Percentiles rank a stretch among this genome's conserved stretches.
Conservation (phyloP, 495 filamentous ascomycete genomes). For the Beverwykella pulmonaria region DNA sequence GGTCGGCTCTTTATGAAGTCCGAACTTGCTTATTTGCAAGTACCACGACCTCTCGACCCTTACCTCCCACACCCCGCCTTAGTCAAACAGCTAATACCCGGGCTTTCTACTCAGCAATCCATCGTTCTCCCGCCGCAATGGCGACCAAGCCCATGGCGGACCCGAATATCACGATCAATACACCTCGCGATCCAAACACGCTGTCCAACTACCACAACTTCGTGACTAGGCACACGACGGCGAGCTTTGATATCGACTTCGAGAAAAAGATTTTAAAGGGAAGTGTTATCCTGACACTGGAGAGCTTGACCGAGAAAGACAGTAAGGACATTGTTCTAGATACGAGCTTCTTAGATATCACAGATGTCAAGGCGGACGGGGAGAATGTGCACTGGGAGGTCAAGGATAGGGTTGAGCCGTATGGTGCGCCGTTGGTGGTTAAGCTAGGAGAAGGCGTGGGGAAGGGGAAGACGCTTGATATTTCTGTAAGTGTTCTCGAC, state of each 20-base stretch:
- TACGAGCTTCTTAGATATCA: conserved; percentile 76
- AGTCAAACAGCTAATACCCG: background rate
- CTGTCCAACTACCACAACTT: conserved; percentile 88
- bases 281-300: conserved; percentile 71
- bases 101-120: conserved; percentile 14
- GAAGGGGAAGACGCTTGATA: conserved; percentile 63
- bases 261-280: conserved; percentile 71
- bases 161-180: conserved; percentile 21
- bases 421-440: conserved; percentile 78
- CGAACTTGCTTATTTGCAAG: background rate
- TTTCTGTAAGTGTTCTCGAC: background rate
- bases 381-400: conserved; percentile 66
- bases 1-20: background rate
- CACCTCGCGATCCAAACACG: conserved; percentile 74
- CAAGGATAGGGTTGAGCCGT: conserved; percentile 68
- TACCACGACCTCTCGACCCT: background rate
- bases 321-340: conserved; percentile 81
- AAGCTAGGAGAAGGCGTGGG: conserved; percentile 63
- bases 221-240: conserved; percentile 75
- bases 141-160: conserved; percentile 11
- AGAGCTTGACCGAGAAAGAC: conserved; percentile 67
- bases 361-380: conserved; percentile 66
- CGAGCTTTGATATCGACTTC: conserved; percentile 81
- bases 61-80: background rate
- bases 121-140: conserved; percentile 33